These are phyloP conservation scores for Kluyveromyces nonfermentans DNA, from an alignment of 805 yeast species.

Conservation along the genomic window DNA sequence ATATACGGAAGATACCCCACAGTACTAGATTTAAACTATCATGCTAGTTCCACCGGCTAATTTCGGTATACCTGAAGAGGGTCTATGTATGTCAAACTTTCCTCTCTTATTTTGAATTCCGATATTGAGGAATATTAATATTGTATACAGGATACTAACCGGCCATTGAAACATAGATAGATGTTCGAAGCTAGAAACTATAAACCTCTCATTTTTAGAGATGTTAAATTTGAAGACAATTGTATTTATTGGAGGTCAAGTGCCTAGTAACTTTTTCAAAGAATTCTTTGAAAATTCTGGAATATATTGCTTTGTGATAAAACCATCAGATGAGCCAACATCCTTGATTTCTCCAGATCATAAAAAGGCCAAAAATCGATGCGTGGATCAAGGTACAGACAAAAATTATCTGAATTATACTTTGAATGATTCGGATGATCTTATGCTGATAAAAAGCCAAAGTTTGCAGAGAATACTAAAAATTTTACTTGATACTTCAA, in stretches of 20 bases:
- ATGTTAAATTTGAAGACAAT: constrained; percentile 63
- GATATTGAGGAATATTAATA: neutral
- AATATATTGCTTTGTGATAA: constrained; percentile 37
- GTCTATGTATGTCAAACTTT: constrained; percentile 38
- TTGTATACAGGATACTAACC: neutral
- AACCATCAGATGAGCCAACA: constrained; percentile 24
- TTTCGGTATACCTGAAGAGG: constrained; percentile 85
- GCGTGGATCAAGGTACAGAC: constrained; percentile 4
- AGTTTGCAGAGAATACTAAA: constrained; percentile 59
- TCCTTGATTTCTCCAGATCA: constrained; percentile 11
- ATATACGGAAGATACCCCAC: neutral
- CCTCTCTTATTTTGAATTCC: neutral
- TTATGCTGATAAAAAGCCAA: constrained; percentile 69
- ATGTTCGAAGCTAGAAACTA: constrained; percentile 68
- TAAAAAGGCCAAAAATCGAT: constrained; percentile 1
- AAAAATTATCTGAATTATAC: constrained; percentile 8
- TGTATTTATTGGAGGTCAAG: constrained; percentile 73
- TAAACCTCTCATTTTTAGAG: constrained; percentile 67
- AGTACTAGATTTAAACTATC: neutral
- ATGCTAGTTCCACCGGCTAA: constrained; percentile 92
- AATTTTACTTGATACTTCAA: constrained; percentile 47
- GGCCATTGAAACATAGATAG: constrained; percentile 35
- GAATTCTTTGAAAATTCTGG: constrained; percentile 51
- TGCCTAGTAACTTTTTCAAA: constrained; percentile 64
- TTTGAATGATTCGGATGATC: constrained; percentile 40